Conservation (phyloP, 208 protist species). For the Acanthamoeba royreba region DNA sequence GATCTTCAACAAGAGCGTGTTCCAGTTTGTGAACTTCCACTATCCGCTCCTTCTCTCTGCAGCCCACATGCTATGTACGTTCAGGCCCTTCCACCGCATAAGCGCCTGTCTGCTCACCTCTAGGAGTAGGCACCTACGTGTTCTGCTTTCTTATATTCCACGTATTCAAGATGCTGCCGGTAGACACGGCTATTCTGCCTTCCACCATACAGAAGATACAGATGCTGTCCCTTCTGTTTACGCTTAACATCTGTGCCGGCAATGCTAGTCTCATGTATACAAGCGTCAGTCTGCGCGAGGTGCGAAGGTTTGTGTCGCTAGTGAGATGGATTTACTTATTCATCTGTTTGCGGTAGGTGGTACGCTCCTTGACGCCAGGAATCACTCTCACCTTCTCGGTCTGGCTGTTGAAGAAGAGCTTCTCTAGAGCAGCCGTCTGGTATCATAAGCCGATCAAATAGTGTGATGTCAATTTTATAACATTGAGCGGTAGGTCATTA, state of each 20-base stretch:
- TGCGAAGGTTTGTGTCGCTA: background rate
- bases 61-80: constrained; percentile 33
- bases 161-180: background rate
- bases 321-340: background rate
- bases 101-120: background rate
- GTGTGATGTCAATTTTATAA: background rate
- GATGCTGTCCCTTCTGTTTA: constrained; percentile 49
- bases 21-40: constrained; percentile 38
- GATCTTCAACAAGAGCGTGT: constrained; percentile 54
- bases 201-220: background rate
- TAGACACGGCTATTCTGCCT: background rate
- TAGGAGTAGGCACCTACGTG: background rate
- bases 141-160: background rate
- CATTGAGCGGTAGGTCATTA: background rate
- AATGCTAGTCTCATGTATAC: constrained; percentile 42
- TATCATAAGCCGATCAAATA: no score
- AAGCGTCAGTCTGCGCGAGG: background rate
- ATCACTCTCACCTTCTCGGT: constrained; percentile 49
- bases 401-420: constrained; percentile 20
- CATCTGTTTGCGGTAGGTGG: constrained; percentile 35
- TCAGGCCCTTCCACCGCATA: background rate
- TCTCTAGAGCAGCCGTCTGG: background rate
- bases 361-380: constrained; percentile 50
- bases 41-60: constrained; percentile 26
- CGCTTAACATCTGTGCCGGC: constrained; percentile 46